phyloP scores from a whole-genome alignment of 768 basidiomycete species.

The Boletales sp. region DNA sequence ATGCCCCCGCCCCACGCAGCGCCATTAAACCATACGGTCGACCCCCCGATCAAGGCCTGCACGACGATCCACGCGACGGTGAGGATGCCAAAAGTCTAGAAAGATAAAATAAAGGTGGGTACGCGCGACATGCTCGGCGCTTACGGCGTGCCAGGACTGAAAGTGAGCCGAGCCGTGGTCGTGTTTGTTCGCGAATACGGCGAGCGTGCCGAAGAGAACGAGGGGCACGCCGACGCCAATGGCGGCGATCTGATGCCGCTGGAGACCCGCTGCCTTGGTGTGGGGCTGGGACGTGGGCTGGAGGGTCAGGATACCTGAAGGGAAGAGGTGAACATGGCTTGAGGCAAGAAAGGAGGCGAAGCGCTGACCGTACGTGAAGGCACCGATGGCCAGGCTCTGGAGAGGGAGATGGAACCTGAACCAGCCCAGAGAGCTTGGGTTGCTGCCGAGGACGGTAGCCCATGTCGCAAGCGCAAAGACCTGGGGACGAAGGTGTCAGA shows the following conservation, averaged over 20 bases:
- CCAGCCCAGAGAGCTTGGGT: slow-evolving; percentile 49
- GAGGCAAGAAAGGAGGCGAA: too few relatives aligned
- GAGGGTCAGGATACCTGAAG: slow-evolving; percentile 61
- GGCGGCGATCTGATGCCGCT: slow-evolving; percentile 65
- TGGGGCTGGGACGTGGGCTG: slow-evolving; percentile 68
- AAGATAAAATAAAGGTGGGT: too few relatives aligned
- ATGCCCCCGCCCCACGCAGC: slow-evolving; percentile 65
- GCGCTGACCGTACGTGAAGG: slow-evolving; percentile 45
- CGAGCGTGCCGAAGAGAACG: slow-evolving; percentile 56
- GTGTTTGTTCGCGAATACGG: slow-evolving; percentile 62
- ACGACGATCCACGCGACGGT: slow-evolving; percentile 57
- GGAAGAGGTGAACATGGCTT: too few relatives aligned
- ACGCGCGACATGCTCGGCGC: slow-evolving; percentile 12
- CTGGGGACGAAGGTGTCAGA: slow-evolving; percentile 30
- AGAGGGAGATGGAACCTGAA: slow-evolving; percentile 67
- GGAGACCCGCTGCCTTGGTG: slow-evolving; percentile 63
- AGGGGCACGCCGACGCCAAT: slow-evolving; percentile 52
- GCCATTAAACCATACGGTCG: slow-evolving; percentile 77
- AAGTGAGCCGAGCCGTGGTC: slow-evolving; percentile 53
- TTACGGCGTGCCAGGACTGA: slow-evolving; percentile 72
- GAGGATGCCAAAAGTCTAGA: slow-evolving; percentile 61
- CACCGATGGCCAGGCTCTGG: slow-evolving; percentile 52
- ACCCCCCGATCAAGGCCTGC: slow-evolving; percentile 62
- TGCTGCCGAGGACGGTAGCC: slow-evolving; percentile 41
- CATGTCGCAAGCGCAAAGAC: slow-evolving; percentile 42